Evolutionary conservation across 2,329 filamentous ascomycete genomes (phyloP).

Genomic region (Talaromyces marneffei): DNA sequence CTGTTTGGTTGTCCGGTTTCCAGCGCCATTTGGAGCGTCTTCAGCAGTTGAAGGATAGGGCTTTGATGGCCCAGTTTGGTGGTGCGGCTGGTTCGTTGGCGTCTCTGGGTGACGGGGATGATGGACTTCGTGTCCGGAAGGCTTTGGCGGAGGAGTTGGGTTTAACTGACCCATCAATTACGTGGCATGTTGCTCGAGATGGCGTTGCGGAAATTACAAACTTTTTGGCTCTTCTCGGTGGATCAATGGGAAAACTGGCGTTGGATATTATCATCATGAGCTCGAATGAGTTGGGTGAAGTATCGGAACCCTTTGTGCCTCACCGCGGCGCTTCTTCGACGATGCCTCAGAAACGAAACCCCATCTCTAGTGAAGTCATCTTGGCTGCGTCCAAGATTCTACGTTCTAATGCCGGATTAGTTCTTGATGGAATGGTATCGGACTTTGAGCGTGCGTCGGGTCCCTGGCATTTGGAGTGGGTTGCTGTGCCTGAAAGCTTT

Average conservation of each 20-base stretch:
- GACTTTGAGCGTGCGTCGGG: conserved; percentile 55
- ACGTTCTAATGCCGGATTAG: conserved; percentile 47
- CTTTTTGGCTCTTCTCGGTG: conserved; percentile 50
- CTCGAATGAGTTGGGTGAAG: conserved; percentile 51
- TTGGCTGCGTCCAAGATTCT: conserved; percentile 51
- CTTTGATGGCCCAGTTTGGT: conserved; percentile 51
- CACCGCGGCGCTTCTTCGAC: conserved; percentile 52
- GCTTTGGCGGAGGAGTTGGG: conserved; percentile 46
- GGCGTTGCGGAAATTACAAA: conserved; percentile 50
- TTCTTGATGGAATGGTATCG: conserved; percentile 52
- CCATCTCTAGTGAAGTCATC: conserved; percentile 54
- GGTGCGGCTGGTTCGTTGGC: conserved; percentile 53
- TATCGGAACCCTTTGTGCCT: conserved; percentile 52
- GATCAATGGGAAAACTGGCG: conserved; percentile 51
- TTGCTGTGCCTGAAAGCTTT: conserved; percentile 51
- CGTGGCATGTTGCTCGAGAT: conserved; percentile 54
- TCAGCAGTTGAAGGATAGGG: conserved; percentile 41
- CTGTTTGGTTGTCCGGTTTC: conserved; percentile 49
- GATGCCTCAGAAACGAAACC: conserved; percentile 57
- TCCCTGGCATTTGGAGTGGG: conserved; percentile 57
- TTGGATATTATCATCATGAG: conserved; percentile 54
- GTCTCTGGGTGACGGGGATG: conserved; percentile 44
- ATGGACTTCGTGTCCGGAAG: conserved; percentile 46
- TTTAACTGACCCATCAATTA: conserved; percentile 48
- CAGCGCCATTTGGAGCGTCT: conserved; percentile 47